These are phyloP conservation scores for Excoecaria agallocha DNA, from an alignment of 345 rosid genomes.

Conservation along the genomic window DNA sequence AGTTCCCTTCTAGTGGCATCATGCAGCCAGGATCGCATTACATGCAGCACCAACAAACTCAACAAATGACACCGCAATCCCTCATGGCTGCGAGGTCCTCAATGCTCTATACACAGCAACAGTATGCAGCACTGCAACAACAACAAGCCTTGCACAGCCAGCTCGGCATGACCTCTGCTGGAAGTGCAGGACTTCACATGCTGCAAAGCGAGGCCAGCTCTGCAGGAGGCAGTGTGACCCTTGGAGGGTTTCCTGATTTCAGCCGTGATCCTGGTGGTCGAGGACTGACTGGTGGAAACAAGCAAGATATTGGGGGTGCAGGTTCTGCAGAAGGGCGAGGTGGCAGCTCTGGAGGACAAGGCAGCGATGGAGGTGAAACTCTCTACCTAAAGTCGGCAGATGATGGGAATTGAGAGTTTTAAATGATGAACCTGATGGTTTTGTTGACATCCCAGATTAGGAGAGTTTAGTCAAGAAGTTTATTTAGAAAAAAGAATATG, in stretches of 20 bases:
- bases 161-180: conserved; percentile 82
- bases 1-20: conserved; percentile 69
- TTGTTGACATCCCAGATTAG: conserved; percentile 9
- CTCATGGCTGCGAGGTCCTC: conserved; percentile 91
- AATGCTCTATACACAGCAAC: conserved; percentile 82
- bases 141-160: conserved; percentile 82
- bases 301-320: conserved; percentile 72
- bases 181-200: conserved; percentile 57
- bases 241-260: conserved; percentile 73
- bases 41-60: conserved; percentile 88
- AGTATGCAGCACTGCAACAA: conserved; percentile 73
- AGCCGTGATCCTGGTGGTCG: conserved; percentile 43
- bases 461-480: conserved; percentile 15
- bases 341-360: too few relatives aligned
- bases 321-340: conserved; percentile 73
- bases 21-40: conserved; percentile 83
- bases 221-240: conserved; percentile 66
- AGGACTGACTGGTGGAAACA: conserved; percentile 56
- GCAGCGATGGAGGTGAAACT: conserved; percentile 82
- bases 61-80: conserved; percentile 83
- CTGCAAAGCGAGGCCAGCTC: conserved; percentile 53
- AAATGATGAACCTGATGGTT: not conserved
- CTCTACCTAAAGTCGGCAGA: conserved; percentile 75
- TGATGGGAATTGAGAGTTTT: conserved; percentile 56
- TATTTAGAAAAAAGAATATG: conserved; percentile 3